phyloP scores from a whole-genome alignment of 768 basidiomycete species.

The Candolleomyces efflorescens region DNA sequence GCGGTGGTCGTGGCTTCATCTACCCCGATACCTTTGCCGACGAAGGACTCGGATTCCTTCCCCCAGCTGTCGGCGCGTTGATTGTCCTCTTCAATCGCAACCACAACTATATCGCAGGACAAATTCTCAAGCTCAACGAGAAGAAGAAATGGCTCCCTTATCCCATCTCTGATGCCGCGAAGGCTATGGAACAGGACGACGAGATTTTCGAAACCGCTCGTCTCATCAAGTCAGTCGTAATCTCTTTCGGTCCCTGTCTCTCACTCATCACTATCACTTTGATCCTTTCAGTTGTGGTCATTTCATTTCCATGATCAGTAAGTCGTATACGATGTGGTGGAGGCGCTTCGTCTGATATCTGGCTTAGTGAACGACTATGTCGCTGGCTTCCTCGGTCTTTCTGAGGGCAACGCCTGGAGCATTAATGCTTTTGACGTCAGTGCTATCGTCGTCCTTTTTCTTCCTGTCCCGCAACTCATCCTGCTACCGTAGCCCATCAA shows the following conservation, averaged over 20 bases:
- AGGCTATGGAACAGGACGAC: constrained; percentile 37
- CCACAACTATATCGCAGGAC: constrained; percentile 57
- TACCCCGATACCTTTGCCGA: constrained; percentile 54
- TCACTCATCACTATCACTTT: neutral
- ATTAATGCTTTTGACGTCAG: constrained; percentile 44
- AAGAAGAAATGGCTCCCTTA: constrained; percentile 40
- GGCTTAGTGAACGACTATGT: constrained; percentile 48
- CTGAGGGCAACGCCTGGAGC: constrained; percentile 50
- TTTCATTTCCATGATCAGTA: constrained; percentile 45
- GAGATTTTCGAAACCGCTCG: constrained; percentile 55
- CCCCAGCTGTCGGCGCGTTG: constrained; percentile 49
- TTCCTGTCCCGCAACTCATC: neutral
- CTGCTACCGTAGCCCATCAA: constrained; percentile 29
- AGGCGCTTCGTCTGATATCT: neutral
- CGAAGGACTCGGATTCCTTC: constrained; percentile 45
- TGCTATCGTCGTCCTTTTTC: neutral
- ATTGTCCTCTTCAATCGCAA: constrained; percentile 55
- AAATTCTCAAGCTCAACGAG: constrained; percentile 54
- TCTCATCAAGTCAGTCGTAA: constrained; percentile 41
- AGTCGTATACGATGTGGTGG: neutral
- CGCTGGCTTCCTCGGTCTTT: constrained; percentile 50
- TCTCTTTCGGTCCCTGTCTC: neutral
- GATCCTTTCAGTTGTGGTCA: constrained; percentile 45
- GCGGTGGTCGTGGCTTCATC: constrained; percentile 45
- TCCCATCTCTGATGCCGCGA: constrained; percentile 25